phyloP scores from a whole-genome alignment of 352 stramenopile genomes.

The Pythium monospermum region DNA sequence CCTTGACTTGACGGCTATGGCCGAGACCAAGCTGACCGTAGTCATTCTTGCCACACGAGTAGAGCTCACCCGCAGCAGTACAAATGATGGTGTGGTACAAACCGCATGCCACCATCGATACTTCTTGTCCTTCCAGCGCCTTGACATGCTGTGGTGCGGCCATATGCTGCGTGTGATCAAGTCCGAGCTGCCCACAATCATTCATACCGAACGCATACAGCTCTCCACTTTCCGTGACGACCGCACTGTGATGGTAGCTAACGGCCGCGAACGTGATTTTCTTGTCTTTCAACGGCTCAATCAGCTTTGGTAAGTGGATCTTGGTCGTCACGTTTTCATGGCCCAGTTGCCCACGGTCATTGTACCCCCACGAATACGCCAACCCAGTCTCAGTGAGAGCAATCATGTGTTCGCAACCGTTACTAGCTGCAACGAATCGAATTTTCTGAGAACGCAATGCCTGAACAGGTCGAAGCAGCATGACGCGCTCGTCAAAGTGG shows the following conservation, averaged over 20 bases:
- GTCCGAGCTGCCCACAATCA: constrained; percentile 79
- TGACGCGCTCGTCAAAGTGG: constrained; percentile 84
- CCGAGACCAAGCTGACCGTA: constrained; percentile 80
- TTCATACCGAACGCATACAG: constrained; percentile 89
- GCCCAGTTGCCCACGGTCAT: constrained; percentile 79
- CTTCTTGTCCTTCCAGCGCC: constrained; percentile 57
- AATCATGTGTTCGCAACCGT: constrained; percentile 87
- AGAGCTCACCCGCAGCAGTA: constrained; percentile 59
- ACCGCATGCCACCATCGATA: constrained; percentile 75
- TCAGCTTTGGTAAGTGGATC: constrained; percentile 78
- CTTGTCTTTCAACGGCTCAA: constrained; percentile 81
- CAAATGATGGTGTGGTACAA: constrained; percentile 84
- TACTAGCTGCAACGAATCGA: constrained; percentile 81
- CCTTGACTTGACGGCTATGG: constrained; percentile 76
- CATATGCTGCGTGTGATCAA: constrained; percentile 79
- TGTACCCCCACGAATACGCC: constrained; percentile 87
- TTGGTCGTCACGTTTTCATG: constrained; percentile 84
- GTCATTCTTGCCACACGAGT: constrained; percentile 85
- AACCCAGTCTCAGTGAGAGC: constrained; percentile 73
- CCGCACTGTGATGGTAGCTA: constrained; percentile 83
- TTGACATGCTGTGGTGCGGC: constrained; percentile 73
- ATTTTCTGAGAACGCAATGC: constrained; percentile 71
- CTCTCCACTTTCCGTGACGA: constrained; percentile 67
- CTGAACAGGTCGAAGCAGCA: constrained; percentile 75
- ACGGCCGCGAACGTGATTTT: constrained; percentile 75